Percentiles rank a stretch among this genome's conserved stretches.
These are phyloP conservation scores for Macrophomina phaseolina DNA, from an alignment of 2,329 filamentous ascomycete species.

Conservation along the genomic window DNA sequence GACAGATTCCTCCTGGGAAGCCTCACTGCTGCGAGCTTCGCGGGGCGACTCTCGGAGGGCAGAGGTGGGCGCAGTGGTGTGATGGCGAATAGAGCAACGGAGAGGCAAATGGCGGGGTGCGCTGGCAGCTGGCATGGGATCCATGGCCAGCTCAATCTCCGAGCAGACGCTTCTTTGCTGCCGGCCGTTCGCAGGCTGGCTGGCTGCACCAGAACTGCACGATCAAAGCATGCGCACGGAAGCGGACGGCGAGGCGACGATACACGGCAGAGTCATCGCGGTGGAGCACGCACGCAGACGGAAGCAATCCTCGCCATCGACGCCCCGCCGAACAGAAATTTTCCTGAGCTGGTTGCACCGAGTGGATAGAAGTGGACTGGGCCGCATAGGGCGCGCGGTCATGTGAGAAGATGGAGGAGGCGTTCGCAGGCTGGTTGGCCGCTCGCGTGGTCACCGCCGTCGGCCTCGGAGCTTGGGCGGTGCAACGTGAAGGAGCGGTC, in stretches of 20 bases:
- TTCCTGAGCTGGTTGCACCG: conserved; percentile 15
- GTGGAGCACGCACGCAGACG: conserved; percentile 13
- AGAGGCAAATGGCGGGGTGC: conserved; percentile 19
- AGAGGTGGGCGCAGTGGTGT: background rate
- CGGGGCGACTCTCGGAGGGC: conserved; percentile 21
- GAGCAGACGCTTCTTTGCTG: conserved; percentile 19
- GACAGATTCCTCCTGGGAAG: conserved; percentile 12
- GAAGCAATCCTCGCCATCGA: conserved; percentile 13
- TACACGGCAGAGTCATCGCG: conserved; percentile 21
- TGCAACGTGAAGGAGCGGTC: conserved; percentile 27
- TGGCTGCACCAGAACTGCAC: conserved; percentile 13
- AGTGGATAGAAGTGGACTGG: conserved; percentile 17
- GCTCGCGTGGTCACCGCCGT: conserved; percentile 20
- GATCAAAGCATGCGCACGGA: conserved; percentile 24
- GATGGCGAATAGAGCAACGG: conserved; percentile 11
- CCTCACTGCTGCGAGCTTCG: conserved; percentile 17
- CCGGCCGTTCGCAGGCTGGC: conserved; percentile 1
- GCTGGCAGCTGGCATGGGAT: conserved; percentile 23
- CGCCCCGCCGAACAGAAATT: conserved; percentile 19
- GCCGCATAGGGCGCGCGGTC: conserved; percentile 23
- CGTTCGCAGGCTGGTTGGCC: conserved; percentile 24
- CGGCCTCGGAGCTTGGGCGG: conserved; percentile 11
- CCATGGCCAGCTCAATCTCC: conserved; percentile 23
- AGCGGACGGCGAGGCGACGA: conserved; percentile 18
- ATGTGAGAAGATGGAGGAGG: conserved; percentile 27